Evolutionary conservation across 371 early-diverging fungal species (phyloP), one percentile per base, ranked within the genome.

Genomic region (Capillidium heterosporum): DNA sequence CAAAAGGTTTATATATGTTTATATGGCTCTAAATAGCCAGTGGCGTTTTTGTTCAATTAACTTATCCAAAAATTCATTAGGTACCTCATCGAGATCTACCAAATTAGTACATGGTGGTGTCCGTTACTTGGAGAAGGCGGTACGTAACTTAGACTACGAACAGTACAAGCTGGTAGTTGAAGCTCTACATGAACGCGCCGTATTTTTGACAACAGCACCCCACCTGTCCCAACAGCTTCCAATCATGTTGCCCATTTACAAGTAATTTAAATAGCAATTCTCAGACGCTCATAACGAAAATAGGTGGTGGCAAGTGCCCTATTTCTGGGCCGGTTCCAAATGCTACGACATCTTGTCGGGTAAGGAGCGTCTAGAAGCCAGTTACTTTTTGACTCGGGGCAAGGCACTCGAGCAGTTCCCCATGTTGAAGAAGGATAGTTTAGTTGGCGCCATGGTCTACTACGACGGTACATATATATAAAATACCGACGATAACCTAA

Each of bases 81-180:
- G 91, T 47, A 98, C 99, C 1, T 89, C 90, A 32, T 96, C 97
- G 1, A 80, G 95, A 61, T 88, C 89, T 19, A 99, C 99, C 4
- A 99, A 99, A 65, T 77, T 99, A 13, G 89, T 99, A 21, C 99
- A 99, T 65, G 99, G 99, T 57, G 99, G 99, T 63, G 96, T 99
- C 35, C 80, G 99, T 54, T 99, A 99, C 70, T 77, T 99, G 59
- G 96, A 98, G 70, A 97, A 98, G 72, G 99, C 99, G 2, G 78
- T 99, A 51, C 78, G 82, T 74, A 89, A 94, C 49, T 70, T 95
- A 21, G 97, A 95, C 63, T 85, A 84, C 67, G 94, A 85, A 68
- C 99, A 99, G 67, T 95, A 90, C 79, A 87, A 89, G 66, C 75
- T 99, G 40, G 99, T 99, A 24, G 71, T 75, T 32, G 97, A 99